Evolutionary conservation across 2,329 filamentous ascomycete genomes (phyloP), one percentile per base, ranked within the genome.

Genomic region (Fusarium subglutinans): DNA sequence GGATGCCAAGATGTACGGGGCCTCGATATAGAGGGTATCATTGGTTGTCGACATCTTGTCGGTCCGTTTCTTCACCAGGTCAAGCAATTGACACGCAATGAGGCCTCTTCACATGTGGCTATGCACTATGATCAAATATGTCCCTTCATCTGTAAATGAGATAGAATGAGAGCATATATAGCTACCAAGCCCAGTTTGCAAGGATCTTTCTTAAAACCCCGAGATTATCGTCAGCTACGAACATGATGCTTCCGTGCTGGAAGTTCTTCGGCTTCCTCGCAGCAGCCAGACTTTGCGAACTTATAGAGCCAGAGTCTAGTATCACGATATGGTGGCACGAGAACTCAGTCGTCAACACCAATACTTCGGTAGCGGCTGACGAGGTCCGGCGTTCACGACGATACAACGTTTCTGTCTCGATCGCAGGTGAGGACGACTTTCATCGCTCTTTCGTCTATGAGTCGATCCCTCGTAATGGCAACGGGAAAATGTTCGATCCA

Each of bases 211-310:
- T 7, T 3, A 22, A 4, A 14, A 3, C 2, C 6, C 22, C 4
- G 2, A 20, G 4, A 33, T 35, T 6, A 51, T 3, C 22, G 0
- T 4, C 17, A 24, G 22, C 6, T 2, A n/a, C 8, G 0, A 28
- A 38, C 8, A 55, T 41, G 20, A 7, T 58, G 0, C 4, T 26
- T 0, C n/a, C 10, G 3, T 58, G 41, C 30, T 58, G 55, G 41
- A 37, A 28, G 6, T 8, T 58, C 14, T 18, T 58, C 6, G 1
- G 41, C 20, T 50, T 50, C 13, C 41, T 58, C 8, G 24, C 24
- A 13, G 20, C 13, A 28, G 30, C 55, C 5, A 4, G 24, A 15
- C n/a, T 58, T 0, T 58, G 55, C 41, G 14, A 26, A 8, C 11
- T 37, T 1, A 18, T 8, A 2, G 14, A 6, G 0, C 8, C 11